Conservation (phyloP, 352 stramenopile genomes). For the Halophytophthora polymorphica region DNA sequence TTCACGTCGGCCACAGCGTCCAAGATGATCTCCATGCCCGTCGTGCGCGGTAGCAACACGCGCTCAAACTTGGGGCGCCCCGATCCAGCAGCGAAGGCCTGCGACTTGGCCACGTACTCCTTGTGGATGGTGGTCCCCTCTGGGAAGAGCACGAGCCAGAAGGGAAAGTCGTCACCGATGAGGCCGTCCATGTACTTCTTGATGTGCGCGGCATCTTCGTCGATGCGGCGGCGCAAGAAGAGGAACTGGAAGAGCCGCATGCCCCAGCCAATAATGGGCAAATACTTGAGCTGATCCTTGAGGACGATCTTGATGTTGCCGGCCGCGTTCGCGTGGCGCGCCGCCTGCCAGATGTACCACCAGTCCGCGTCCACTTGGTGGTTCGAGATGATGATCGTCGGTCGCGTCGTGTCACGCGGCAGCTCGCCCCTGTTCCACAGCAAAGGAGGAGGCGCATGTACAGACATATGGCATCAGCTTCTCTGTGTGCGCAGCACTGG, state of each 20-base stretch:
- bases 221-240: slow-evolving; percentile 83
- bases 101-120: slow-evolving; percentile 87
- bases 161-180: slow-evolving; percentile 80
- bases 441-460: neutral
- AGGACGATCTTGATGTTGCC: slow-evolving; percentile 91
- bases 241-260: slow-evolving; percentile 91
- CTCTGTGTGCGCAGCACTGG: neutral
- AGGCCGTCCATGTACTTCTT: slow-evolving; percentile 76
- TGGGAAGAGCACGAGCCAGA: slow-evolving; percentile 89
- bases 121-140: slow-evolving; percentile 90
- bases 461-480: neutral
- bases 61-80: slow-evolving; percentile 86
- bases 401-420: slow-evolving; percentile 63
- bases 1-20: slow-evolving; percentile 83
- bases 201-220: slow-evolving; percentile 68
- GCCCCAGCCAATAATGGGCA: slow-evolving; percentile 88
- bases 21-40: slow-evolving; percentile 91
- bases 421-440: slow-evolving; percentile 53
- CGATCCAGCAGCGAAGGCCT: slow-evolving; percentile 73
- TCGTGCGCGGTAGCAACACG: slow-evolving; percentile 89
- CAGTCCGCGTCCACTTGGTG: slow-evolving; percentile 92
- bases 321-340: slow-evolving; percentile 49
- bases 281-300: slow-evolving; percentile 88
- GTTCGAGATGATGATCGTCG: slow-evolving; percentile 89
- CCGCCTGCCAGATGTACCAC: slow-evolving; percentile 91